Base-by-base conservation (phyloP, 2,329 filamentous ascomycete species). In the Periglandula ipomoeae region DNA sequence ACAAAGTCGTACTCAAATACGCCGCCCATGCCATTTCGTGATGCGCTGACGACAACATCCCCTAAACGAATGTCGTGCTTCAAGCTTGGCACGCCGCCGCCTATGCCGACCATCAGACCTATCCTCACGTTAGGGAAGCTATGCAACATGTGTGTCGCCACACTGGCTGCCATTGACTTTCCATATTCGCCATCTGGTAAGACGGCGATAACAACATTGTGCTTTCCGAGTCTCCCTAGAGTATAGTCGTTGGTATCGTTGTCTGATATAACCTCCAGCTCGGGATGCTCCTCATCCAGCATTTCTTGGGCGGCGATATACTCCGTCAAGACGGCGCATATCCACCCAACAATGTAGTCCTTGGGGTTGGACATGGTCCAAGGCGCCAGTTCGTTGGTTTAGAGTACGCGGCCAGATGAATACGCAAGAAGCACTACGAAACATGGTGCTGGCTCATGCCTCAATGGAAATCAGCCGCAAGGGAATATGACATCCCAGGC, bases 131-230 rank as follows among this genome's bases (percentile, higher is more conserved):
- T 56, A 0, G 58, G 58, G 34, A 65, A 67, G 46, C 55, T 66
- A 4, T 51, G 56, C 0, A 58, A 41, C 56, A 66, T 59, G 27
- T 59, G 48, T 9, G 32, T 51, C 1, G 56, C 62, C 2, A 61
- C 61, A 6, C 13, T 54, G 1, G 61, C 59, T 0, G 63, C 61
- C 8, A 53, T 47, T 2, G 22, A 47, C 5, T 52, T 56, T 2
- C 63, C 62, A 27, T 61, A 61, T 3, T 54, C 46, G 9, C 55
- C 61, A 5, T 55, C 50, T 0, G 63, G 61, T 3, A 65, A 43
- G 7, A 49, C 53, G 6, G 58, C 55, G n/a, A 70, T 61, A n/a
- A 66, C 66, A 10, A 70, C 54, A 35, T 69, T 64, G 47, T 70
- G 65, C 11, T 50, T 47, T 1, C 59, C 60, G 1, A 69, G 62